Evolutionary conservation across 805 yeast species (phyloP), one percentile per base, ranked within the genome.

Genomic region (Hanseniaspora jakobsenii): DNA sequence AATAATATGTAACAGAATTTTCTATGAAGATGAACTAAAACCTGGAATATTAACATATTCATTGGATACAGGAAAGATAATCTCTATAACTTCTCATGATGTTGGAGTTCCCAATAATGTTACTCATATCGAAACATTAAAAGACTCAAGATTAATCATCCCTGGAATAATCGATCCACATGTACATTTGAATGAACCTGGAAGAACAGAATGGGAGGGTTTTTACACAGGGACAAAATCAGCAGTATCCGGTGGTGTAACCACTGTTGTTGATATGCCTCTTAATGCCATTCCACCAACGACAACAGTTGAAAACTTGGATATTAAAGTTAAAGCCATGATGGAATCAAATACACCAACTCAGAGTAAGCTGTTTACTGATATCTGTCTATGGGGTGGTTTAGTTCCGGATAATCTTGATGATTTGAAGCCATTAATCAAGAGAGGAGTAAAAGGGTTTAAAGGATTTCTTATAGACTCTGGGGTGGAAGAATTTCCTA

Each of bases 141-240:
- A 78, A 4, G 66, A 80, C 3, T 85, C 87, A 0, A 59, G 66
- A 17, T 73, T 72, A 26, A 70, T 87, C 10, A 66, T 89, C 66
- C 96, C 97, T 0, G 97, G 97, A 0, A 69, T 87, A 24, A 93
- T 87, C 3, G 97, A 87, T 56, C 73, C 94, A 4, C 97, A 87
- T 60, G 97, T 87, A 21, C 97, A 87, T 56, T 65, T 87, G 53
- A 89, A 89, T 60, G 97, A 89, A 56, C 96, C 97, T 0, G 97
- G 97, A n/a, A 67, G 96, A 53, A 87, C 96, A 1, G 95, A 86
- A 50, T 87, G 97, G 97, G 97, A 87, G 62, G 97, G 97, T 1
- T 87, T 89, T 59, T 94, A 78, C n/a, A 81, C 94, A 0, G 97
- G 97, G 0, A 87, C 97, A 0, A 78, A 79, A 57, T 82, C 95